Evolutionary conservation across 441 rosid genomes (phyloP).

Genomic region (Capsella rubella): DNA sequence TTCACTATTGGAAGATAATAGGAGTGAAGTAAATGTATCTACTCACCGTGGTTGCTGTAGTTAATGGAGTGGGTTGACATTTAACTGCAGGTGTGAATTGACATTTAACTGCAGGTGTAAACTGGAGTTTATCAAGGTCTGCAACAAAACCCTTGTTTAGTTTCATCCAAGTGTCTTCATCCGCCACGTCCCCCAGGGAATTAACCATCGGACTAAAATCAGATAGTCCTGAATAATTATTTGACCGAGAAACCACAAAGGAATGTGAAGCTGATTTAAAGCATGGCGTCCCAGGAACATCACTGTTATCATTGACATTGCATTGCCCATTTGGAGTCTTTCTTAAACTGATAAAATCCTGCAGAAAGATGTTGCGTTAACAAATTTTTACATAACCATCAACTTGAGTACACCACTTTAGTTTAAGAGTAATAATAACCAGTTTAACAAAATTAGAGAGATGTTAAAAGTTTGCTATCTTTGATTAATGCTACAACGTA

Average conservation of each 20-base stretch:
- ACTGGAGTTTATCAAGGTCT: slow-evolving; percentile 79
- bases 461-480: not conserved
- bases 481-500: not conserved
- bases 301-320: slow-evolving; percentile 50
- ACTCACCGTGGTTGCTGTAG: slow-evolving; percentile 68
- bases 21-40: slow-evolving; percentile 33
- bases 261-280: slow-evolving; percentile 65
- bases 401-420: slow-evolving; percentile 3
- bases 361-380: slow-evolving; percentile 25
- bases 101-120: slow-evolving; percentile 74
- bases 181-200: slow-evolving; percentile 77
- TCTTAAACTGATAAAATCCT: slow-evolving; percentile 43
- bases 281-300: slow-evolving; percentile 64
- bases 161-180: slow-evolving; percentile 92
- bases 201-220: slow-evolving; percentile 87
- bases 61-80: slow-evolving; percentile 65
- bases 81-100: slow-evolving; percentile 77
- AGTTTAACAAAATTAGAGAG: slow-evolving; percentile 4
- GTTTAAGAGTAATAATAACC: slow-evolving; percentile 4
- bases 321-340: slow-evolving; percentile 52
- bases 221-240: slow-evolving; percentile 55
- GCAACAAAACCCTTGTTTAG: slow-evolving; percentile 85
- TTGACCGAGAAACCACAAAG: slow-evolving; percentile 79
- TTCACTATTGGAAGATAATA: slow-evolving; percentile 9
- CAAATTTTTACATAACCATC: slow-evolving; percentile 24